Base-by-base conservation (phyloP, 192 early-diverging fungal genomes). In the Umbelopsis sp. region DNA sequence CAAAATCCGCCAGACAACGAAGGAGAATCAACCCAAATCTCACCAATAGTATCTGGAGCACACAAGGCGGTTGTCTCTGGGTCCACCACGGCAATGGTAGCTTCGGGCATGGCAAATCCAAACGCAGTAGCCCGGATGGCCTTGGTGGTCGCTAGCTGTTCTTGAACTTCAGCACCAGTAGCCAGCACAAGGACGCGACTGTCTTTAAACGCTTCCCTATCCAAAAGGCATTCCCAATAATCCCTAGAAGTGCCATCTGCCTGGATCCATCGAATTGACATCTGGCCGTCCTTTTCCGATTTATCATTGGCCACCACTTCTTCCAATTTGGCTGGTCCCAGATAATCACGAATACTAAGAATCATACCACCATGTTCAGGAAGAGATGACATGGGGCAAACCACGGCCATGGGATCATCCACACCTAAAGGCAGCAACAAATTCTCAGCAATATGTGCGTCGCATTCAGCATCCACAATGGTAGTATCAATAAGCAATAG, bases 1-100 rank as follows among this genome's bases (percentile, higher is more conserved):
- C 90, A 93, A 81, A 94, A 94, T 7, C 90, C 90, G 25, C 84
- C 85, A 9, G 88, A 86, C 47, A 95, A 78, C 27, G 84, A 87
- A 15, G 90, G 89, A 3, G 91, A 88, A 72, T 89, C 84, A 9
- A 94, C 82, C 92, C 93, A 94, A n/a, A 95, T 84, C 81, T 95
- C 94, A 49, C 94, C 94, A 65, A 94, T 86, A 1, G 87, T 82
- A 75, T 92, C 87, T 1, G 89, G 80, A 9, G 88, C 84, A 48
- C 90, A 92, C 33, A 95, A 77, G 20, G 89, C 86, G 15, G 86
- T 87, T 67, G 92, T 92, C 48, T 93, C 89, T 2, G 93, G 92
- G 66, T 95, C 91, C 0, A 95, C 93, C 47, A 95, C 86, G 2
- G 89, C 92, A 12, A 95, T 76, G 0, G 89, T 90, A 5, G 87